Percentiles rank a stretch among this genome's conserved stretches.
Conservation (phyloP, 73 alveolate species). For the Paramecium biaurelia region DNA sequence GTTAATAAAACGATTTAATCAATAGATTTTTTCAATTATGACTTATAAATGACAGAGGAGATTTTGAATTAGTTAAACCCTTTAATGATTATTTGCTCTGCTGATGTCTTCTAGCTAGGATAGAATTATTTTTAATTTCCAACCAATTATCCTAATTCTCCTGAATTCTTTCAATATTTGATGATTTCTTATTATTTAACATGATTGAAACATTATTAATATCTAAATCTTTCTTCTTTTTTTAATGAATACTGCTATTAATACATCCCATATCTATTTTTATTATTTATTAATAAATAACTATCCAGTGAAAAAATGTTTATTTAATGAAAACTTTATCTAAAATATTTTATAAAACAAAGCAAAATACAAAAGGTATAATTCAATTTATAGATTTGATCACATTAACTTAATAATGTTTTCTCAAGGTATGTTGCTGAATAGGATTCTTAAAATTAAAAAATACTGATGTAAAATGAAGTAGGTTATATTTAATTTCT, state of each 20-base stretch:
- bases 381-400: neutral
- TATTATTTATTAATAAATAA: neutral
- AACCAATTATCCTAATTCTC: neutral
- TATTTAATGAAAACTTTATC: neutral
- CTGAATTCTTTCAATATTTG: neutral
- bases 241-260: neutral
- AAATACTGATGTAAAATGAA: neutral
- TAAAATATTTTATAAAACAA: neutral
- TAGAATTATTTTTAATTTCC: neutral
- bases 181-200: neutral
- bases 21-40: neutral
- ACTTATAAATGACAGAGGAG: neutral
- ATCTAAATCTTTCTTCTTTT: neutral
- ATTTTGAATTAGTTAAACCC: neutral
- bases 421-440: neutral
- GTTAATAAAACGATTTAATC: neutral
- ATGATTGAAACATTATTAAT: neutral
- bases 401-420: neutral
- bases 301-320: neutral
- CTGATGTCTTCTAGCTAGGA: neutral
- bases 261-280: neutral
- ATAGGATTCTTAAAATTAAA: constrained; percentile 23
- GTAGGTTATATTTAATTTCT: constrained; percentile 15
- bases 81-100: neutral
- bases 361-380: neutral